Percentiles rank a stretch among this genome's conserved stretches.
Conservation (phyloP, 2,329 filamentous ascomycete species). For the Aspergillus amoenus region DNA sequence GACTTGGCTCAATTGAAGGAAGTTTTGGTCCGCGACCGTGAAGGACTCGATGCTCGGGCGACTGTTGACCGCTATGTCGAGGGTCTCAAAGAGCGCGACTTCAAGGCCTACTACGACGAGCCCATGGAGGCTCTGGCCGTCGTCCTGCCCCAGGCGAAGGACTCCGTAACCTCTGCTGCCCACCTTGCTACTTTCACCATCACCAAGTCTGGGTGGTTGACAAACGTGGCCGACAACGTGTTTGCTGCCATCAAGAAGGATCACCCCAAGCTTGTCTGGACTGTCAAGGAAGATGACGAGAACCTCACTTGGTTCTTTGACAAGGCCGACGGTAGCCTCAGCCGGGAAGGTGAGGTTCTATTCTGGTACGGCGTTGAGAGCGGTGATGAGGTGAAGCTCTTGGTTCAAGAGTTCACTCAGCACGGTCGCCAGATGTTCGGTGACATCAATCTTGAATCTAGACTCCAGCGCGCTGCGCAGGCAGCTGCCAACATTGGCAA, state of each 20-base stretch:
- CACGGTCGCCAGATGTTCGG: slow-evolving; percentile 85
- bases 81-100: slow-evolving; percentile 71
- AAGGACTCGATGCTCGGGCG: slow-evolving; percentile 76
- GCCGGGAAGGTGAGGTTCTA: slow-evolving; percentile 80
- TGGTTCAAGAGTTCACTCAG: slow-evolving; percentile 82
- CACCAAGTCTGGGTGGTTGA: slow-evolving; percentile 91
- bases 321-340: slow-evolving; percentile 90
- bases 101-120: slow-evolving; percentile 94
- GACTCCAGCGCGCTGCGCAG: slow-evolving; percentile 74
- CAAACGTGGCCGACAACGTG: slow-evolving; percentile 92
- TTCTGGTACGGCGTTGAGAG: slow-evolving; percentile 94
- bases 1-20: slow-evolving; percentile 76
- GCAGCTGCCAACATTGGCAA: slow-evolving; percentile 60
- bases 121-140: slow-evolving; percentile 90
- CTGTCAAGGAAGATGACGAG: slow-evolving; percentile 93
- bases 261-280: slow-evolving; percentile 88
- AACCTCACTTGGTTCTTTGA: slow-evolving; percentile 98
- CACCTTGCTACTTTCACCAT: slow-evolving; percentile 89
- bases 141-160: slow-evolving; percentile 71
- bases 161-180: slow-evolving; percentile 60
- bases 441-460: slow-evolving; percentile 83
- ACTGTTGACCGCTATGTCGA: slow-evolving; percentile 86
- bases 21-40: slow-evolving; percentile 76
- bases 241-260: slow-evolving; percentile 94
- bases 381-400: slow-evolving; percentile 74